phyloP scores from a whole-genome alignment of 139 green algal genomes.

The Raphidocelis subcapitata region DNA sequence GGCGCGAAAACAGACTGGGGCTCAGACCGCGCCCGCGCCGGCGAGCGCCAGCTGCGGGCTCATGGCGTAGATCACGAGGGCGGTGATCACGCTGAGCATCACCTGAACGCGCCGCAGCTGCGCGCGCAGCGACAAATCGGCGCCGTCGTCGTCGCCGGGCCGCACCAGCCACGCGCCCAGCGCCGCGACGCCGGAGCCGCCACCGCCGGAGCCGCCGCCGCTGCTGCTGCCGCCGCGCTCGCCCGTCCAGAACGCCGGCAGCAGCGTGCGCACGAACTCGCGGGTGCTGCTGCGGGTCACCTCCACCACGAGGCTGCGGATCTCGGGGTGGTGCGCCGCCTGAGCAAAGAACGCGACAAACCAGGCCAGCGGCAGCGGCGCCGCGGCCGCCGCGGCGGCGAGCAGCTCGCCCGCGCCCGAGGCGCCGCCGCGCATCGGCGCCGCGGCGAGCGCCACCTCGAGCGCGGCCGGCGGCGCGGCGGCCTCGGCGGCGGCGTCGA shows the following conservation, averaged over 20 bases:
- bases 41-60: too few relatives aligned
- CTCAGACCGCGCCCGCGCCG: too few relatives aligned
- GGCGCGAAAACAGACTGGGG: too few relatives aligned
- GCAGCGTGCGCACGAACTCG: constrained; percentile 28
- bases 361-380: constrained; percentile 3
- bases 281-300: constrained; percentile 25
- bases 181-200: too few relatives aligned
- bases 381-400: not conserved
- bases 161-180: too few relatives aligned
- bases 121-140: too few relatives aligned
- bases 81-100: too few relatives aligned
- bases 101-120: too few relatives aligned
- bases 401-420: not conserved
- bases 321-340: constrained; percentile 22
- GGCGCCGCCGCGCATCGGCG: not conserved
- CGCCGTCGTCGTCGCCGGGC: too few relatives aligned
- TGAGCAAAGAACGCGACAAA: constrained; percentile 22
- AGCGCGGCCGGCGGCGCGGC: too few relatives aligned
- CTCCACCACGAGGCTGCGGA: constrained; percentile 29
- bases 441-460: not conserved
- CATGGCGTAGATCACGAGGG: too few relatives aligned
- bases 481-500: too few relatives aligned
- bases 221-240: not conserved
- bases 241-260: constrained; percentile 9
- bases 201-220: not conserved